Conservation (phyloP, 768 basidiomycete species). For the Boletus pseudo-olivaceus region DNA sequence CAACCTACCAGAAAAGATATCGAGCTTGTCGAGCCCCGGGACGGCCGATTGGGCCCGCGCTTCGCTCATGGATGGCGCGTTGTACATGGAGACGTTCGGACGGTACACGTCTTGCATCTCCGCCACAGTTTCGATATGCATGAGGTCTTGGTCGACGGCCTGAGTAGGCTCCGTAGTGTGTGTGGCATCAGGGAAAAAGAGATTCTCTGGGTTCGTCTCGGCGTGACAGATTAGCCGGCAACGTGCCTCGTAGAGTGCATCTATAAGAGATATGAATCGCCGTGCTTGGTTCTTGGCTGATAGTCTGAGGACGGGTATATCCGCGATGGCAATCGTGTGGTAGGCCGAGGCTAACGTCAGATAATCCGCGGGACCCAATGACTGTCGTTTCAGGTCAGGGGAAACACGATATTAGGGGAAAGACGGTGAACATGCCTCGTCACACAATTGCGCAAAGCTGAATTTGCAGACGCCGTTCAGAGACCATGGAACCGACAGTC, state of each 20-base stretch:
- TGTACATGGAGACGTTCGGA: conserved; percentile 45
- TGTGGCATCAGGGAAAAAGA: conserved; percentile 48
- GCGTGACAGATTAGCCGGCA: conserved; percentile 39
- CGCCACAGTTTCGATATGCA: conserved; percentile 48
- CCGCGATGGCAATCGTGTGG: conserved; percentile 44
- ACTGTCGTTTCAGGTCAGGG: neutral
- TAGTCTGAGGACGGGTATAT: conserved; percentile 15
- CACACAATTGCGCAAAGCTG: conserved; percentile 35
- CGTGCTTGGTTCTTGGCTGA: conserved; percentile 57
- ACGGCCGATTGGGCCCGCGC: conserved; percentile 25
- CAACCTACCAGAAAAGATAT: conserved; percentile 46
- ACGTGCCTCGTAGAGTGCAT: conserved; percentile 41
- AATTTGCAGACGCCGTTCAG: neutral
- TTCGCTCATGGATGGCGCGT: conserved; percentile 28
- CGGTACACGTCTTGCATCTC: conserved; percentile 49
- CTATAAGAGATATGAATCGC: conserved; percentile 57
- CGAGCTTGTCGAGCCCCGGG: conserved; percentile 44
- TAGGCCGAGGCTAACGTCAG: neutral
- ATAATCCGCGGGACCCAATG: neutral
- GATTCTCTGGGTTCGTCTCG: conserved; percentile 36
- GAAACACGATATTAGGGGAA: neutral
- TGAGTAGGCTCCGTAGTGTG: neutral
- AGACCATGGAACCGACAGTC: neutral
- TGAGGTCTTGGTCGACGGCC: neutral
- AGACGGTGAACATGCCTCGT: conserved; percentile 20